Base-by-base conservation (phyloP, 2,329 filamentous ascomycete genomes). In the Whalleya microplaca region DNA sequence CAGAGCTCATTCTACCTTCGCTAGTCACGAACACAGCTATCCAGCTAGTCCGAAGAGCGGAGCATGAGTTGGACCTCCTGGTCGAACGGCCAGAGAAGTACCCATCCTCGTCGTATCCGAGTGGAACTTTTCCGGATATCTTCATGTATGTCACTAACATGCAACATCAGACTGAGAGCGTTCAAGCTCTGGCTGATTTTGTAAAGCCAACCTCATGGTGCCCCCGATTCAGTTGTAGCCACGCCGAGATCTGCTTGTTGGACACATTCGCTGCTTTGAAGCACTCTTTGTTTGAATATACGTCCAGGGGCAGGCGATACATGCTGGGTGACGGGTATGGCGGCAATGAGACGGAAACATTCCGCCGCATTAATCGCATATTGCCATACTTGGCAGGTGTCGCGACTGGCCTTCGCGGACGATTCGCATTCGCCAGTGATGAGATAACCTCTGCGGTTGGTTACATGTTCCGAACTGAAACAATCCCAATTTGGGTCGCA, bases 21-120 rank as follows among this genome's bases (percentile, higher is more conserved):
- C 12, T 51, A 37, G 41, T 46, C 23, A 55, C 53, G 1, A 55
- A 55, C 53, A 43, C 29, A 40, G 32, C 41, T 7, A 51, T 55
- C 16, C 47, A 50, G 19, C 41, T 55, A n/a, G 42, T 47, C 9
- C 42, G 53, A 21, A 45, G 53, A 3, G 47, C 42, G 3, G 53
- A 55, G 12, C 47, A 47, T n/a, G 32, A 48, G n/a, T n/a, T 51
- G 2, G 47, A 51, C 19, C 21, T 51, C 12, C n/a, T 32, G 6
- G 10, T 45, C 9, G 16, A 51, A 21, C 47, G 53, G 21, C 53
- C 47, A 3, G 42, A 42, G n/a, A 51, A 45, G 21, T 55, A 41
- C 12, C 51, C 51, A 14, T 21, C 45, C 5, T 44, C 51, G 19
- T 7, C 23, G 3, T 54, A 48, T 18, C 40, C 6, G 41, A 40